Evolutionary conservation across 345 rosid genomes (phyloP).

Genomic region (Acer saccharum): DNA sequence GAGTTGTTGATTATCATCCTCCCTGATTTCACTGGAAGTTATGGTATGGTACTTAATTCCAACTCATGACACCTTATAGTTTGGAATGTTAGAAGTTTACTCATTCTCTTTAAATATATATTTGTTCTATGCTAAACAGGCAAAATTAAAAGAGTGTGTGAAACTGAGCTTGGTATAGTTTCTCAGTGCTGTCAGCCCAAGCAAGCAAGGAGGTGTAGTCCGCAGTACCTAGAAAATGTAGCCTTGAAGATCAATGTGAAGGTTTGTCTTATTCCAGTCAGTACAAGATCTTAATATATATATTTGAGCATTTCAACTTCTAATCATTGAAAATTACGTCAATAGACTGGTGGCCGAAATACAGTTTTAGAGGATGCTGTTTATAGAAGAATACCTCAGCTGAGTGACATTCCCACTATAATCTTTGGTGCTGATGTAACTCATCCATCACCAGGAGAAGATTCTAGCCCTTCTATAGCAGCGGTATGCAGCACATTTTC

Average conservation of each 20-base stretch:
- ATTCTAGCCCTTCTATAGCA: conserved; percentile 77
- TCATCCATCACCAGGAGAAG: conserved; percentile 80
- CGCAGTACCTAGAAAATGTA: conserved; percentile 64
- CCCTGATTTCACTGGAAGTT: conserved; percentile 60
- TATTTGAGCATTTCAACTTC: neutral
- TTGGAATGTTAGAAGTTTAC: neutral
- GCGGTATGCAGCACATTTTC: conserved; percentile 46
- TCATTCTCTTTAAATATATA: neutral
- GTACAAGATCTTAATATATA: neutral
- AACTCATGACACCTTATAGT: neutral
- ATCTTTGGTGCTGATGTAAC: conserved; percentile 88
- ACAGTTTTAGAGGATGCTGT: conserved; percentile 63
- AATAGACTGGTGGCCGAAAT: conserved; percentile 60
- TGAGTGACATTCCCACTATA: conserved; percentile 66
- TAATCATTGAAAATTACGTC: neutral
- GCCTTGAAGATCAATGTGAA: conserved; percentile 80
- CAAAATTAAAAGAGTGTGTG: conserved; percentile 62
- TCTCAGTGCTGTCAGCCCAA: conserved; percentile 73
- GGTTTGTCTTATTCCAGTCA: conserved; percentile 38
- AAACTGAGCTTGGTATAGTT: conserved; percentile 73
- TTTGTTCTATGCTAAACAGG: conserved; percentile 32
- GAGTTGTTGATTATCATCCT: conserved; percentile 62
- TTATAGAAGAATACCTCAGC: conserved; percentile 41
- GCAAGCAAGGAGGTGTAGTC: conserved; percentile 35
- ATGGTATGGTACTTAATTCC: conserved; percentile 57